Evolutionary conservation across 1,284 basidiomycete species (phyloP), one percentile per base, ranked within the genome.

Genomic region (Cerioporus squamosus): DNA sequence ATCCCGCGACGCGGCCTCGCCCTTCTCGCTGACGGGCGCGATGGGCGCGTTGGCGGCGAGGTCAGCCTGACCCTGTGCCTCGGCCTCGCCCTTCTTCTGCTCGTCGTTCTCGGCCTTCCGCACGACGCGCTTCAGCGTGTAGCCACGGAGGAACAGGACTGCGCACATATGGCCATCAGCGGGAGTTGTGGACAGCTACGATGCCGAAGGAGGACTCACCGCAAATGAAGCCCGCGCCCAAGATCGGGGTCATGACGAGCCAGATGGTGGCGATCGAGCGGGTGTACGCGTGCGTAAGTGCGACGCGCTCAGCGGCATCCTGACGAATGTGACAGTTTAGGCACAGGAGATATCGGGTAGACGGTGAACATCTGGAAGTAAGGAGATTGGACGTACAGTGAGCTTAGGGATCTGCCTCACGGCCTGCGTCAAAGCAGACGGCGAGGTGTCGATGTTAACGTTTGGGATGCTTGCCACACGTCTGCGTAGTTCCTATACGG

Each of bases 211-310:
- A 14, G 14, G 8, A 17, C 43, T 66, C 61, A 86, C 86, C 77
- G 72, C 90, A 75, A 26, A 91, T 61, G 61, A 90, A 77, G 20
- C 80, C 79, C 29, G 78, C 75, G n/a, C 84, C 87, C 17, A 81
- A 43, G 15, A 90, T 68, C 0, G 89, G 87, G 5, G 84, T 84
- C 67, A 79, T 80, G 24, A 89, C 82, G 56, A 91, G 70, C 91
- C 93, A 95, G 54, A 94, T 87, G 43, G 78, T 82, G 61, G 79
- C 79, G 40, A 94, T 85, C 0, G 90, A 82, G 48, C 82, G 73
- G 3, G 90, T 80, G 73, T 89, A 94, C 0, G 89, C 90, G 52
- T 88, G 78, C 44, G 89, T 82, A 3, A 94, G 77, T 43, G 79
- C 75, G 22, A 77, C 64, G 14, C 83, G 81, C 29, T 76, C 66